phyloP scores from a whole-genome alignment of 2,329 filamentous ascomycete genomes.

The Mariannaea elegans region DNA sequence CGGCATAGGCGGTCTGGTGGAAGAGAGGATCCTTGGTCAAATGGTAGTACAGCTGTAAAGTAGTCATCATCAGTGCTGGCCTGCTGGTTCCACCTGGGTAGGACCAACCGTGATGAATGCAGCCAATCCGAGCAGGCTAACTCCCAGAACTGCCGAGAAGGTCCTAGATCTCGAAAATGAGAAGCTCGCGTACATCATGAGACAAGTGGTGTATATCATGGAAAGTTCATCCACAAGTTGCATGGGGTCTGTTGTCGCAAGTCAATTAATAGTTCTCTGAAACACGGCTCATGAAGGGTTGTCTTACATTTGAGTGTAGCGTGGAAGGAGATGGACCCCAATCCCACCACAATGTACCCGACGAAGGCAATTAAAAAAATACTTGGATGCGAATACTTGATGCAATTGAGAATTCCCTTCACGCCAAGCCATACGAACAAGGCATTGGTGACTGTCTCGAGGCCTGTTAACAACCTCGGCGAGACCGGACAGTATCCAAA shows the following conservation, averaged over 20 bases:
- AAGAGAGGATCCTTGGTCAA: slow-evolving; percentile 83
- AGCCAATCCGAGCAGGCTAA: slow-evolving; percentile 64
- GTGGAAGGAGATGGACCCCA: slow-evolving; percentile 66
- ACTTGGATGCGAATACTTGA: slow-evolving; percentile 74
- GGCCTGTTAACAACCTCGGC: slow-evolving; percentile 14
- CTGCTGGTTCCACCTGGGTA: not conserved
- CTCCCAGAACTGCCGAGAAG: slow-evolving; percentile 63
- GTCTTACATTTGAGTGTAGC: slow-evolving; percentile 61
- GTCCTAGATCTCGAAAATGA: slow-evolving; percentile 68
- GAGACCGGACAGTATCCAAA: not conserved
- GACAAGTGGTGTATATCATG: slow-evolving; percentile 68
- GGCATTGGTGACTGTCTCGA: slow-evolving; percentile 79
- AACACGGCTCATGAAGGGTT: slow-evolving; percentile 28
- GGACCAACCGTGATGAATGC: slow-evolving; percentile 75
- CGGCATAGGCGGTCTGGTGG: slow-evolving; percentile 81
- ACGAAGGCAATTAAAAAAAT: slow-evolving; percentile 75
- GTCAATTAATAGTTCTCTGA: slow-evolving; percentile 2
- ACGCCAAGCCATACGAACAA: slow-evolving; percentile 82
- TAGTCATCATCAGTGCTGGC: not conserved
- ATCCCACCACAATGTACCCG: slow-evolving; percentile 63
- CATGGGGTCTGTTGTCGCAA: slow-evolving; percentile 59
- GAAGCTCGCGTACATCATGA: slow-evolving; percentile 74
- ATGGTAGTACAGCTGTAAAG: slow-evolving; percentile 68
- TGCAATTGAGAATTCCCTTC: slow-evolving; percentile 78
- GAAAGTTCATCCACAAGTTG: slow-evolving; percentile 68